Base-by-base conservation (phyloP, 228 moss, liverwort and hornwort species). In the Sphagnum fallax region DNA sequence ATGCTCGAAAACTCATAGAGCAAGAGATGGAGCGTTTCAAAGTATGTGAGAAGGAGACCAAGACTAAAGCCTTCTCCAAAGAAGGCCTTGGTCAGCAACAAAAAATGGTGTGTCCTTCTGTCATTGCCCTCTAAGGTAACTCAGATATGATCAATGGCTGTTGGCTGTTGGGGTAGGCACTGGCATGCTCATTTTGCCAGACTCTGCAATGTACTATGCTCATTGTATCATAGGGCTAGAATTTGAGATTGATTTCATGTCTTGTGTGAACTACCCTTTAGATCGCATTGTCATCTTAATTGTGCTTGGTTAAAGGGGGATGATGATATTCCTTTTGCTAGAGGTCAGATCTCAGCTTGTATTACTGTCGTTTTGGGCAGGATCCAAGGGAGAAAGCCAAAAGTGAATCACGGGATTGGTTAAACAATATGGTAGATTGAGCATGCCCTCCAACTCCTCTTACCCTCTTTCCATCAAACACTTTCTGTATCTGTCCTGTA, bases 21-120 rank as follows among this genome's bases (percentile, higher is more conserved):
- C 87, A 86, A 75, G 96, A 96, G 83, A 96, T 96, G 96, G 96
- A 96, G 81, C 89, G 96, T 10, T 96, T 96, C 74, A 96, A 96
- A 91, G 89, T 96, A 60, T 96, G 96, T 83, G 96, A 96, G 73
- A 96, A 96, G 76, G 96, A 96, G 81, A 96, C 96, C 14, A 96
- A 96, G 80, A 96, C 96, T 9, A 96, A 96, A 82, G 96, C 96
- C 8, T 96, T 96, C 73, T 96, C 96, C 61, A 96, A 96, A 79
- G 96, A 96, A 73, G 96, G 96, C 64, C 71, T 96, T 70, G 96
- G 92, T 63, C 91, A 92, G 77, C 96, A 92, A 80, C 96, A 92
- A 6, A 96, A 96, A 88, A 92, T 92, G 85, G 96, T 96, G 77
- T 74, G 86, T 89, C 75, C 63, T 81, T 78, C 64, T 47, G 75